These are phyloP conservation scores for Lobosporangium transversale DNA, from an alignment of 192 early-diverging fungal species.

Conservation along the genomic window DNA sequence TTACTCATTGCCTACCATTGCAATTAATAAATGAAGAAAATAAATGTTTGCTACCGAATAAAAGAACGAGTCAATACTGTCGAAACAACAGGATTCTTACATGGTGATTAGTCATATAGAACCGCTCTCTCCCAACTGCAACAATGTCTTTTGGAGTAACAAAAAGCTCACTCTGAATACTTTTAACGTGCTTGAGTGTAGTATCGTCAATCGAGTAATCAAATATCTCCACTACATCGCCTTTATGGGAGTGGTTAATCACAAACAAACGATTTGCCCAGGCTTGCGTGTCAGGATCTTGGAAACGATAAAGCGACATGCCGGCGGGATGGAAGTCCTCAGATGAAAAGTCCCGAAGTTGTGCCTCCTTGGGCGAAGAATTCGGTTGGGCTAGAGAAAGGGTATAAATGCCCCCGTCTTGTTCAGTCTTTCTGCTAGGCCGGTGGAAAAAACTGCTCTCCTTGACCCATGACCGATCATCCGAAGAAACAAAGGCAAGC, in stretches of 20 bases:
- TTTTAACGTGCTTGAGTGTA: conserved; percentile 34
- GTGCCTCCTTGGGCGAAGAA: conserved; percentile 19
- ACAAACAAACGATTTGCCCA: conserved; percentile 38
- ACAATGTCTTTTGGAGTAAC: conserved; percentile 40
- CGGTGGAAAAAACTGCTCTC: conserved; percentile 42
- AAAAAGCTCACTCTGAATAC: conserved; percentile 26
- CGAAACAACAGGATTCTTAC: too few species aligned
- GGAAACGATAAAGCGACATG: conserved; percentile 33
- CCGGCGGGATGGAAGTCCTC: conserved; percentile 53
- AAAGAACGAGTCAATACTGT: too few species aligned
- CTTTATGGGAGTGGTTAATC: conserved; percentile 49
- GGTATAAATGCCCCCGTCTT: conserved; percentile 45
- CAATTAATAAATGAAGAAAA: too few species aligned
- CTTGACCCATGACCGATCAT: conserved; percentile 43
- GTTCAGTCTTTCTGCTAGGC: conserved; percentile 33
- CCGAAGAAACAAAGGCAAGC: conserved; percentile 44
- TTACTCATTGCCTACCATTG: conserved; percentile 19
- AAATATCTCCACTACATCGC: conserved; percentile 50
- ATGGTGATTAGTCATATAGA: conserved; percentile 45
- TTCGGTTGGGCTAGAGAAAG: conserved; percentile 27
- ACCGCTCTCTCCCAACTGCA: conserved; percentile 37
- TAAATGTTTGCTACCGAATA: too few species aligned
- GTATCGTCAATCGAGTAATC: conserved; percentile 25
- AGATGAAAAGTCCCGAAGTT: conserved; percentile 3
- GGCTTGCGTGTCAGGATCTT: conserved; percentile 16